phyloP scores from a whole-genome alignment of 805 yeast genomes.

The Cyberlindnera petersonii region DNA sequence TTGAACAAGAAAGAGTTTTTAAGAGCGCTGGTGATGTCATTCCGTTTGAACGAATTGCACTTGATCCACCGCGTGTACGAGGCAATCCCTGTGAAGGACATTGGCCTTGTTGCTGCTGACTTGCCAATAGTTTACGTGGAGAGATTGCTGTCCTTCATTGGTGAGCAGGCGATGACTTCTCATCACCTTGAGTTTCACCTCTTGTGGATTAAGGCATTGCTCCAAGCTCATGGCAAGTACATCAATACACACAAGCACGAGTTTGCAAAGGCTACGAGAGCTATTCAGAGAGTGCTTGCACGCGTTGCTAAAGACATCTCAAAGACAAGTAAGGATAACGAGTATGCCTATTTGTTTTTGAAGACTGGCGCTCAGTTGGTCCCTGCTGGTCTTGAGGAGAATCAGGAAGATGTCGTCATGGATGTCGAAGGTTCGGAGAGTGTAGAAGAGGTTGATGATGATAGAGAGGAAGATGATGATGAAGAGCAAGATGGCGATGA shows the following conservation, averaged over 20 bases:
- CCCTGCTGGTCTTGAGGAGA: slow-evolving; percentile 9
- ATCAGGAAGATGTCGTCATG: slow-evolving; percentile 13
- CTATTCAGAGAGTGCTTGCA: slow-evolving; percentile 70
- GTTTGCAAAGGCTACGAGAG: slow-evolving; percentile 60
- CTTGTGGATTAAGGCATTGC: slow-evolving; percentile 69
- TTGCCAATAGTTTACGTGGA: slow-evolving; percentile 76
- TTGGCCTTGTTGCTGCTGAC: slow-evolving; percentile 60
- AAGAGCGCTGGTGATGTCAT: slow-evolving; percentile 85
- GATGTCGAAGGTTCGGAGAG: slow-evolving; percentile 17
- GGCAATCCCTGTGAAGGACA: slow-evolving; percentile 63
- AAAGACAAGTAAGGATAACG: slow-evolving; percentile 47
- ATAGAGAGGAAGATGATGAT: slow-evolving; percentile 13
- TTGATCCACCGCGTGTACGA: slow-evolving; percentile 74
- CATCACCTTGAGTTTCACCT: slow-evolving; percentile 83
- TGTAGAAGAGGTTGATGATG: slow-evolving; percentile 12
- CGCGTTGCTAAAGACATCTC: slow-evolving; percentile 75
- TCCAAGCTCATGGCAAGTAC: slow-evolving; percentile 73
- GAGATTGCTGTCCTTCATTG: slow-evolving; percentile 65
- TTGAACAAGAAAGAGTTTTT: slow-evolving; percentile 56
- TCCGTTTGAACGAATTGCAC: slow-evolving; percentile 80
- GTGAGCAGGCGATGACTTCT: slow-evolving; percentile 59
- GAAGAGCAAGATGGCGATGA: slow-evolving; percentile 17
- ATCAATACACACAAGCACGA: slow-evolving; percentile 59
- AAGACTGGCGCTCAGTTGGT: slow-evolving; percentile 25
- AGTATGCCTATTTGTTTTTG: slow-evolving; percentile 52